Percentiles rank a stretch among this genome's conserved stretches.
Conservation (phyloP, 139 green algal genomes). For the Micromonas pusilla region DNA sequence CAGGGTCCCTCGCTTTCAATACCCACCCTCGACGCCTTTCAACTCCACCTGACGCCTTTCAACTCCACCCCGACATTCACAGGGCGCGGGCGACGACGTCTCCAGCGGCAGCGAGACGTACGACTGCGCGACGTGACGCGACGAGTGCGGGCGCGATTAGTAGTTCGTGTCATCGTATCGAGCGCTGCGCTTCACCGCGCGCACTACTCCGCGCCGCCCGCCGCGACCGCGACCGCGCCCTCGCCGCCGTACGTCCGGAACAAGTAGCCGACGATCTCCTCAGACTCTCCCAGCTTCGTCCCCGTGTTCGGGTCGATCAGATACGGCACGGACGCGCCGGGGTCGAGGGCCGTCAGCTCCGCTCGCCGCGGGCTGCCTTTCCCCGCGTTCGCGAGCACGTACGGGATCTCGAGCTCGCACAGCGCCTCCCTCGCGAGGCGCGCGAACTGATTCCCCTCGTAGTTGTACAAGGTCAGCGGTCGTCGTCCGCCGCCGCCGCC, state of each 20-base stretch:
- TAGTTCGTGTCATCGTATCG: no score
- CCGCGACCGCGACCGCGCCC: no score
- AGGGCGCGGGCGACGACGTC: not conserved
- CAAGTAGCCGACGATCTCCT: slow-evolving; percentile 37
- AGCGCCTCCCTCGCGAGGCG: slow-evolving; percentile 38
- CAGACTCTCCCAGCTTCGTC: slow-evolving; percentile 27
- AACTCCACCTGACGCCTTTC: no score
- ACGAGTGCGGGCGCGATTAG: no score
- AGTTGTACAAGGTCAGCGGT: slow-evolving; percentile 33
- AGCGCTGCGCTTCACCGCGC: no score
- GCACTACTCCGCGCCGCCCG: no score
- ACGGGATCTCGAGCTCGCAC: slow-evolving; percentile 42
- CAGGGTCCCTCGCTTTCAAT: no score
- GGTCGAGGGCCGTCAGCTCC: not conserved
- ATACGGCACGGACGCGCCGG: slow-evolving; percentile 31
- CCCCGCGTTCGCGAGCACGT: slow-evolving; percentile 15
- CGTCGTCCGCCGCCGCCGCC: slow-evolving; percentile 2
- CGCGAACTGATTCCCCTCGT: slow-evolving; percentile 44
- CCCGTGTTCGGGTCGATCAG: slow-evolving; percentile 39
- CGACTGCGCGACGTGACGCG: not conserved
- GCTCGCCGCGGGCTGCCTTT: slow-evolving; percentile 16
- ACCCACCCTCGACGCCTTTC: no score
- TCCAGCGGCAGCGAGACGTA: not conserved
- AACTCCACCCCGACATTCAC: no score
- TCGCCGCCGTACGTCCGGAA: slow-evolving; percentile 29